Evolutionary conservation across 2,329 filamentous ascomycete species (phyloP), one percentile per base, ranked within the genome.

Genomic region (Celoporthe dispersa): DNA sequence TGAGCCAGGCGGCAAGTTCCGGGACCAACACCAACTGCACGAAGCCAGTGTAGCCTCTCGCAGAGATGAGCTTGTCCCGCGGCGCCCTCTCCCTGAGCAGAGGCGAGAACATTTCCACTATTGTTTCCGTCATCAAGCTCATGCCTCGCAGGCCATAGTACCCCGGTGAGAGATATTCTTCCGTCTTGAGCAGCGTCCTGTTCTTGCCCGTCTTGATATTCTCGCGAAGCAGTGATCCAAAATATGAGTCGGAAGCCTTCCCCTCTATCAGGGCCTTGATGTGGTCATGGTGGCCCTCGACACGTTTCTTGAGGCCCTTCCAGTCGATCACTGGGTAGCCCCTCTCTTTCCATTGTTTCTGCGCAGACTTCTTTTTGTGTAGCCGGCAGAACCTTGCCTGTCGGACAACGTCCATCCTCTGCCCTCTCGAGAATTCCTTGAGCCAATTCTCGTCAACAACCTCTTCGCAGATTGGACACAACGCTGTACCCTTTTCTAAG

Each of bases 91-190:
- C 83, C 70, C 91, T 88, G 39, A 95, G 80, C 71, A 87, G 79
- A 11, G 83, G 78, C 19, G 86, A 87, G 77, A 93, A 90, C 62
- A 84, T 83, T 3, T 81, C 76, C 70, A 92, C 88, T 51, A 94
- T 86, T 68, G 86, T 87, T 75, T 93, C 90, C 60, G 89, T 92
- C 86, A 97, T 93, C 66, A 87, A 81, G 64, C 88, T 87, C 66
- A 92, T 84, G 1, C 94, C 94, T 28, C 90, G 87, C 2, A 90
- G 87, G 1, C 94, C 94, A 79, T 97, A 97, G 80, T 97, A 97
- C 0, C 94, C 94, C 12, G 92, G 92, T 3, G 87, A 90, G 39
- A 91, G 84, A 68, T 83, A 85, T 64, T 86, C 83, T 37, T 88
- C 81, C 65, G 84, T 88, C 70, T 88, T 86, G 66, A 88, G 82